Percentiles rank a stretch among this genome's conserved stretches.
These are phyloP conservation scores for Eucalyptus cladocalyx DNA, from an alignment of 345 rosid species.

Conservation along the genomic window DNA sequence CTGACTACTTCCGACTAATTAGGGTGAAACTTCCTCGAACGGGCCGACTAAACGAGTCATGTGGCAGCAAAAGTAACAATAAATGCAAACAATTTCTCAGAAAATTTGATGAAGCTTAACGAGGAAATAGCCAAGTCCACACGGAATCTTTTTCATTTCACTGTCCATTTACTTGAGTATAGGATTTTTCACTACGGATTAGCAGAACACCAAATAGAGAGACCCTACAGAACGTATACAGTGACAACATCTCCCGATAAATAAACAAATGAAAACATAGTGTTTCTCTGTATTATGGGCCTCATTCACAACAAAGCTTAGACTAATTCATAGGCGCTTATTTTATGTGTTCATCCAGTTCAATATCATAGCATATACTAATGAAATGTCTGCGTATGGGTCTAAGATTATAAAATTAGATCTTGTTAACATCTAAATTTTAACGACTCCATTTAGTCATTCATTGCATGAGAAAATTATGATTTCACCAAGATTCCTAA, in stretches of 20 bases:
- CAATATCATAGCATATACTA: no score
- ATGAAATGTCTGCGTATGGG: no score
- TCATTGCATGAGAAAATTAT: background rate
- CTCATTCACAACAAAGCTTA: background rate
- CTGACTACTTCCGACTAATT: background rate
- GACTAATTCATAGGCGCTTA: no score
- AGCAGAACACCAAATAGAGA: background rate
- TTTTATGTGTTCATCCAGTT: no score
- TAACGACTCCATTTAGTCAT: no score
- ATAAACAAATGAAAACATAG: background rate
- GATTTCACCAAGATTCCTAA: no score
- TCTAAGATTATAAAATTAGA: no score
- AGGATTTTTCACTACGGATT: background rate
- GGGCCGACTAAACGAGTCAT: background rate
- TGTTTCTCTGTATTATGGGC: background rate
- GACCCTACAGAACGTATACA: background rate
- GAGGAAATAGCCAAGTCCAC: background rate
- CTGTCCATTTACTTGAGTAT: background rate
- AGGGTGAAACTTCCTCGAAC: background rate
- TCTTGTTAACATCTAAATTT: no score
- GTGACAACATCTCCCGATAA: background rate
- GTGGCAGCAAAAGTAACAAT: background rate
- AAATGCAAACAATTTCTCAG: background rate
- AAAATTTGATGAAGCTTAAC: background rate
- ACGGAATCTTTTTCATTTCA: background rate